Conservation (phyloP, 78 protist species). For the Protostelium mycophagum region DNA sequence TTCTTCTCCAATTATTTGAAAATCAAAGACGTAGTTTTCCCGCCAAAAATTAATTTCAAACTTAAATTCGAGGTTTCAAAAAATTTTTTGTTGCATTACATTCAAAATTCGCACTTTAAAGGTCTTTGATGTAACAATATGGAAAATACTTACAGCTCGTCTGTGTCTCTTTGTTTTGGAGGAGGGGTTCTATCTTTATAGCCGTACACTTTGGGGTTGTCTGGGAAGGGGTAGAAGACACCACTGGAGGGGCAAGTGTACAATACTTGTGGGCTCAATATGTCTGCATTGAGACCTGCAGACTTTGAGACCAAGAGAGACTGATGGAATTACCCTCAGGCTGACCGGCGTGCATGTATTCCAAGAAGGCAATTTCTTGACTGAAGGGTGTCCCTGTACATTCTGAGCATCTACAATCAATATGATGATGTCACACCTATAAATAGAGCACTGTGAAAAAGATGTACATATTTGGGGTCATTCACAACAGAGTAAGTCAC, state of each 20-base stretch:
- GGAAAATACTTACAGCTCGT: too few species aligned
- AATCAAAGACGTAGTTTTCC: too few species aligned
- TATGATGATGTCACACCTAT: neutral
- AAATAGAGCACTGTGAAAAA: neutral
- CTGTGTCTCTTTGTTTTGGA: too few species aligned
- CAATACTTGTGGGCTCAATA: neutral
- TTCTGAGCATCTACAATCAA: neutral
- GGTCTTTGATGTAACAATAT: too few species aligned
- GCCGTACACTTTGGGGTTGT: neutral
- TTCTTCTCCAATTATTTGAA: too few species aligned
- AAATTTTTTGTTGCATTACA: neutral
- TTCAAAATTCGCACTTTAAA: neutral
- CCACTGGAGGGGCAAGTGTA: neutral
- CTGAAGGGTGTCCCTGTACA: neutral
- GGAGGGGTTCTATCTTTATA: neutral
- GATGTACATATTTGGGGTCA: neutral
- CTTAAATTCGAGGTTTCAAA: too few species aligned
- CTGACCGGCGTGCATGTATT: neutral
- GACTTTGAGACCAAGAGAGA: neutral
- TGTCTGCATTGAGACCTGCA: neutral
- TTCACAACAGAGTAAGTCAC: neutral
- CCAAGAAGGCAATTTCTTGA: neutral
- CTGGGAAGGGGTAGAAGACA: neutral
- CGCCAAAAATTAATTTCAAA: too few species aligned
- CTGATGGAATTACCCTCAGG: neutral